Conservation (phyloP, 2,329 filamentous ascomycete genomes). For the Alternaria atra region DNA sequence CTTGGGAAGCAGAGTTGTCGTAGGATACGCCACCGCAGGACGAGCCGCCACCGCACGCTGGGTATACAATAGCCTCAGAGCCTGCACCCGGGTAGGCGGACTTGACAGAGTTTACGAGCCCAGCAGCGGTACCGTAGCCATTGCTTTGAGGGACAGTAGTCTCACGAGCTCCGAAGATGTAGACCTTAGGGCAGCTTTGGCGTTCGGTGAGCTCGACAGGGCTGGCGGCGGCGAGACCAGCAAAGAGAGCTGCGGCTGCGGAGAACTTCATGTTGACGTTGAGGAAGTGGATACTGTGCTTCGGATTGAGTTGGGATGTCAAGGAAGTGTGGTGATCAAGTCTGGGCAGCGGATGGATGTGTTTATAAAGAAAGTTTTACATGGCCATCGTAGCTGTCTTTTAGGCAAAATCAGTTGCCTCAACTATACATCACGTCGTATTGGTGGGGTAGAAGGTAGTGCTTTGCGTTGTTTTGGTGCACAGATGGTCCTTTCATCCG, state of each 20-base stretch:
- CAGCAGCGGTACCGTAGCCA: constrained; percentile 53
- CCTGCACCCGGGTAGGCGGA: constrained; percentile 53
- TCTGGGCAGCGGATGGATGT: constrained; percentile 19
- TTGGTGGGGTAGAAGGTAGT: constrained; percentile 35
- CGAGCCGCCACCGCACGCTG: constrained; percentile 69
- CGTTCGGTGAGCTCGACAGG: constrained; percentile 50
- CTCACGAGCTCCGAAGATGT: constrained; percentile 57
- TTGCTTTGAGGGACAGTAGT: constrained; percentile 51
- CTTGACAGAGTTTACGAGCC: constrained; percentile 53
- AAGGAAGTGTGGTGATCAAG: constrained; percentile 19
- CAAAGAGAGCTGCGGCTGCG: constrained; percentile 40
- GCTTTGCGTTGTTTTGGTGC: constrained; percentile 21
- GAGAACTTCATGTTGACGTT: constrained; percentile 43
- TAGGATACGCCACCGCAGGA: constrained; percentile 69
- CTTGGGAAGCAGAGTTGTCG: constrained; percentile 65
- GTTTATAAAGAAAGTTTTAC: constrained; percentile 28
- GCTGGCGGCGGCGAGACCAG: constrained; percentile 45
- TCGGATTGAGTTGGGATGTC: constrained; percentile 18
- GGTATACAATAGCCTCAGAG: constrained; percentile 55
- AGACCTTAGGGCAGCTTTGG: constrained; percentile 54
- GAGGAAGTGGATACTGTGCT: not conserved
- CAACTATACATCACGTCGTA: constrained; percentile 26
- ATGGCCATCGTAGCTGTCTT: constrained; percentile 15
- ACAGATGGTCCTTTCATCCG: constrained; percentile 46
- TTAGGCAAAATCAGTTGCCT: constrained; percentile 46